These are phyloP conservation scores for Claviceps citrina DNA, from an alignment of 2,329 filamentous ascomycete genomes.

Conservation along the genomic window DNA sequence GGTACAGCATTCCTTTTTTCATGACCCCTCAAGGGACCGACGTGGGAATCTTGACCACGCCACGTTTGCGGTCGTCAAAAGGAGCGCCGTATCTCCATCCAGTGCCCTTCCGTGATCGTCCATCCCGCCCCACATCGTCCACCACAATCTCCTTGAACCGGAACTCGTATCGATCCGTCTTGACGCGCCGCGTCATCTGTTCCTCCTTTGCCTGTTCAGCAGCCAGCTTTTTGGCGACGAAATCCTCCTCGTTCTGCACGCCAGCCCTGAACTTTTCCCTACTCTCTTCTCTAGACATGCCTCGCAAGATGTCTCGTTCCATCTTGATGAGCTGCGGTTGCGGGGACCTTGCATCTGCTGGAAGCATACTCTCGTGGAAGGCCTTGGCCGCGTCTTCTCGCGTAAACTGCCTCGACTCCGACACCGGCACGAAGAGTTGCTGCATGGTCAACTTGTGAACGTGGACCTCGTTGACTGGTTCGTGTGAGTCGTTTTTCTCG, in stretches of 20 bases:
- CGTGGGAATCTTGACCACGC: conserved; percentile 52
- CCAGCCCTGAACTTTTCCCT: conserved; percentile 24
- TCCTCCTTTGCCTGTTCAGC: conserved; percentile 21
- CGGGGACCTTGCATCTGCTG: conserved; percentile 45
- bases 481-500: conserved; percentile 33
- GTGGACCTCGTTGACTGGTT: conserved; percentile 49
- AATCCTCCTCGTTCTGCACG: conserved; percentile 28
- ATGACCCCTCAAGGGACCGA: conserved; percentile 34
- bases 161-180: conserved; percentile 43
- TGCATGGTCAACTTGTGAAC: conserved; percentile 46
- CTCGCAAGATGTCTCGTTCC: conserved; percentile 31
- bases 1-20: neutral
- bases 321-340: conserved; percentile 45
- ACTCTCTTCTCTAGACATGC: conserved; percentile 22
- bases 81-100: conserved; percentile 52
- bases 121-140: conserved; percentile 39
- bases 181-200: conserved; percentile 27
- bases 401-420: conserved; percentile 48
- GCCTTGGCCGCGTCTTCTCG: conserved; percentile 50
- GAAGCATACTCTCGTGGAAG: conserved; percentile 44
- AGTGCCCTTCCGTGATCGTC: conserved; percentile 33
- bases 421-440: conserved; percentile 49
- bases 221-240: conserved; percentile 20
- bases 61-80: conserved; percentile 45
- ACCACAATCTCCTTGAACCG: conserved; percentile 44